These are phyloP conservation scores for Anaeromyces robustus DNA, from an alignment of 192 early-diverging fungal genomes.

Conservation along the genomic window DNA sequence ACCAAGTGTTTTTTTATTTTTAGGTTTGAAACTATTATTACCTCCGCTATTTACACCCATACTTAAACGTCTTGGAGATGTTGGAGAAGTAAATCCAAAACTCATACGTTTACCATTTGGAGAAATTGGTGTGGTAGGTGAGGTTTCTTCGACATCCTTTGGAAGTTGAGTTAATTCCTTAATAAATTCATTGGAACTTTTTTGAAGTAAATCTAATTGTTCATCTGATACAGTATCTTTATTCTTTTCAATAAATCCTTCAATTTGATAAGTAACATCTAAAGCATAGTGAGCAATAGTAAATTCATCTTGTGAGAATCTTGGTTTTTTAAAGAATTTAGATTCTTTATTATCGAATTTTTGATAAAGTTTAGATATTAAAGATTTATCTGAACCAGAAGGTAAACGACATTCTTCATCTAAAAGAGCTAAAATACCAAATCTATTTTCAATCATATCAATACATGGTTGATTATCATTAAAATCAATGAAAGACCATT, in stretches of 20 bases:
- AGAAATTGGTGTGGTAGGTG: background rate
- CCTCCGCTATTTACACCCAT: too few species aligned
- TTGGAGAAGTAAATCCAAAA: background rate
- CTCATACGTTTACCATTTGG: background rate
- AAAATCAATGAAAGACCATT: constrained; percentile 98
- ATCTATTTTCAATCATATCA: constrained; percentile 89
- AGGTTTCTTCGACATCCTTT: background rate
- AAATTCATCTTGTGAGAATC: constrained; percentile 75
- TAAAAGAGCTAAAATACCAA: constrained; percentile 82
- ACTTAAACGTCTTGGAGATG: background rate
- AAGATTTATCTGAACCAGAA: constrained; percentile 66
- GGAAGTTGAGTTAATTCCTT: background rate
- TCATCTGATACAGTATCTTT: constrained; percentile 97
- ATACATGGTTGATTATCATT: constrained; percentile 98
- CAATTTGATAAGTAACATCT: constrained; percentile 84
- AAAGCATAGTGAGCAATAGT: constrained; percentile 91
- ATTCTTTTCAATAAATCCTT: constrained; percentile 96
- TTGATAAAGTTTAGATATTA: constrained; percentile 81
- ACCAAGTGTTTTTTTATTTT: constrained; percentile 75
- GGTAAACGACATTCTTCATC: constrained; percentile 87
- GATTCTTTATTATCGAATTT: constrained; percentile 41
- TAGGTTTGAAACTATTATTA: background rate
- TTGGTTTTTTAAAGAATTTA: constrained; percentile 77
- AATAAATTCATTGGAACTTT: background rate
- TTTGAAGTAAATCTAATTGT: background rate